These are phyloP conservation scores for Cordyceps javanica DNA, from an alignment of 2,329 filamentous ascomycete species.

Conservation along the genomic window DNA sequence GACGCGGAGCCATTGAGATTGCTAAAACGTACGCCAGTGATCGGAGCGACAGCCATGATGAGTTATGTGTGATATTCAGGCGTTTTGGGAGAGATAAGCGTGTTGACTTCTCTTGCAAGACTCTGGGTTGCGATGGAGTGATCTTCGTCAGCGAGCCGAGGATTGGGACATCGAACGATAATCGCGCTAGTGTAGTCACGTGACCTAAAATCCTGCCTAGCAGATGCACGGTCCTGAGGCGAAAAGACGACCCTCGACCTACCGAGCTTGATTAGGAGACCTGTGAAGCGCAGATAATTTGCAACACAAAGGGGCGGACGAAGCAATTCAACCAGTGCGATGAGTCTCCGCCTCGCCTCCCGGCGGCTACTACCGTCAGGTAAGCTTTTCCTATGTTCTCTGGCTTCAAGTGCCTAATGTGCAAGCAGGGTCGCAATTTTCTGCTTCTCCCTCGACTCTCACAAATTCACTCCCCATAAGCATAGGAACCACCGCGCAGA, in stretches of 20 bases:
- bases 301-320: conserved; percentile 18
- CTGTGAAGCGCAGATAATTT: conserved; percentile 20
- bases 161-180: conserved; percentile 24
- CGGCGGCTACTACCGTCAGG: conserved; percentile 55
- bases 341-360: conserved; percentile 61
- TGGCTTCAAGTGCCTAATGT: background rate
- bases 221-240: conserved; percentile 18
- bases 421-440: conserved; percentile 1
- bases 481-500: conserved; percentile 18
- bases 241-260: conserved; percentile 13
- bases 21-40: conserved; percentile 50
- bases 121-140: conserved; percentile 18
- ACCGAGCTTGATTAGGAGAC: background rate
- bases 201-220: conserved; percentile 14
- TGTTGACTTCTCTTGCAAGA: conserved; percentile 18
- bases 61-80: conserved; percentile 19
- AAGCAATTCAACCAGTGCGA: conserved; percentile 30
- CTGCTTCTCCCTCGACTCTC: background rate
- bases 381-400: conserved; percentile 30
- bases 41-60: conserved; percentile 51
- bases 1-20: conserved; percentile 25
- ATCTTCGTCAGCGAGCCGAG: conserved; percentile 4
- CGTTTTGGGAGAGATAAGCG: conserved; percentile 18
- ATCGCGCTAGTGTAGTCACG: conserved; percentile 26
- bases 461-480: background rate